These are phyloP conservation scores for Diplodia corticola DNA, from an alignment of 2,329 filamentous ascomycete species.

Conservation along the genomic window DNA sequence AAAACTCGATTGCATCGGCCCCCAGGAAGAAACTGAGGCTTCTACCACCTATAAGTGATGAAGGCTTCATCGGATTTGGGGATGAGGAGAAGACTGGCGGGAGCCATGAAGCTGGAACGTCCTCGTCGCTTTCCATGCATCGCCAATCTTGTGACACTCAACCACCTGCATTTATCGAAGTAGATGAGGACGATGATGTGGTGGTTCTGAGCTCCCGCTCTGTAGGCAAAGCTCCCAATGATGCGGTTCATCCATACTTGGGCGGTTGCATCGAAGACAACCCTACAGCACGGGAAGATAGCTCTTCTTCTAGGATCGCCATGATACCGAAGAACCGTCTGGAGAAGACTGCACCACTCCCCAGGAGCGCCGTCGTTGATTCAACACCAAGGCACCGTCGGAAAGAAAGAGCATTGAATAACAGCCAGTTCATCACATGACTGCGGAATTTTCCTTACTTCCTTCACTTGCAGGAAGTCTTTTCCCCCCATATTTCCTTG, in stretches of 20 bases:
- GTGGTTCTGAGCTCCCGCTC: background rate
- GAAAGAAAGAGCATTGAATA: background rate
- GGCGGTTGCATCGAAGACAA: background rate
- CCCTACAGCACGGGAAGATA: background rate
- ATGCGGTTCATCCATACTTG: background rate
- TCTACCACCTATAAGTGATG: background rate
- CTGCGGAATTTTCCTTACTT: background rate
- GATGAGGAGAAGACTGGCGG: background rate
- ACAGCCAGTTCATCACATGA: background rate
- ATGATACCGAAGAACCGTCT: background rate
- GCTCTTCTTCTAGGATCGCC: background rate
- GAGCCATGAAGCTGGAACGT: background rate
- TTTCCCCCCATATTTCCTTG: background rate
- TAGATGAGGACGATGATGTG: background rate
- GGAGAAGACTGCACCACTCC: background rate
- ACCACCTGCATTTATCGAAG: background rate
- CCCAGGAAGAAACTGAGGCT: background rate
- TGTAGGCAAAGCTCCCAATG: background rate
- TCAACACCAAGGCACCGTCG: background rate
- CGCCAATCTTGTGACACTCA: background rate
- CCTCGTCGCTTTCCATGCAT: background rate
- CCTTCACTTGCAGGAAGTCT: background rate
- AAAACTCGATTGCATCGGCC: background rate
- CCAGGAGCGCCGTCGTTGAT: background rate
- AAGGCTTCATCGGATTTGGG: background rate